Conservation (phyloP, 2,329 filamentous ascomycete species). For the Aureobasidium sp. region DNA sequence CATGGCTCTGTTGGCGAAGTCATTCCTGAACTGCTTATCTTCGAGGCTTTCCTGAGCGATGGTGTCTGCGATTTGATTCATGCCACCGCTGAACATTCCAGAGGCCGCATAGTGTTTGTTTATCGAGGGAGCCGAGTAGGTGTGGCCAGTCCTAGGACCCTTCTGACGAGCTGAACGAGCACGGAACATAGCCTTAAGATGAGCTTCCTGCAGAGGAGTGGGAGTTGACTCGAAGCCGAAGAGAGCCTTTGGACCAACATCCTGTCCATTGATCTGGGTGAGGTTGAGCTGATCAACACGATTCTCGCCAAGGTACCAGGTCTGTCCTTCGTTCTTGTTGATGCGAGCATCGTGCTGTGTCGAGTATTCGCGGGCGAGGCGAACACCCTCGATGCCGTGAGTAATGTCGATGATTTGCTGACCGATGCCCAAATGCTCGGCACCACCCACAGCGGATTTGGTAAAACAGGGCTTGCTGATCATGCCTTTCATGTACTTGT, state of each 20-base stretch:
- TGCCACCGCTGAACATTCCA: neutral
- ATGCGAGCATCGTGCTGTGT: conserved; percentile 39
- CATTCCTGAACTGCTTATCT: neutral
- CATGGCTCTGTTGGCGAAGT: neutral
- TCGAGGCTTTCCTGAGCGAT: neutral
- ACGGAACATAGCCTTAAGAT: conserved; percentile 16
- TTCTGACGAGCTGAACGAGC: neutral
- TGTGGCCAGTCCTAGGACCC: neutral
- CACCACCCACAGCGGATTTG: neutral
- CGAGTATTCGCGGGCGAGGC: conserved; percentile 43
- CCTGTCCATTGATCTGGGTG: conserved; percentile 47
- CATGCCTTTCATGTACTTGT: neutral
- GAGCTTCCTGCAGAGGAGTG: conserved; percentile 38
- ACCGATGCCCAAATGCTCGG: neutral
- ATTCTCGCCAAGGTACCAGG: conserved; percentile 53
- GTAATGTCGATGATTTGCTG: neutral
- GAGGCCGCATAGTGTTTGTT: neutral
- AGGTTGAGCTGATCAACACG: conserved; percentile 51
- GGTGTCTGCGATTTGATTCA: neutral
- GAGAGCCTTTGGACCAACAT: conserved; percentile 39
- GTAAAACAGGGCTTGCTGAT: neutral
- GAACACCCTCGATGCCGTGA: conserved; percentile 41
- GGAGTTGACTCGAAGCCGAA: conserved; percentile 40
- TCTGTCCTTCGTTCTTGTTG: conserved; percentile 26
- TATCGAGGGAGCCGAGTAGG: neutral